These are phyloP conservation scores for Coemansia biformis DNA, from an alignment of 192 early-diverging fungal genomes.

Conservation along the genomic window DNA sequence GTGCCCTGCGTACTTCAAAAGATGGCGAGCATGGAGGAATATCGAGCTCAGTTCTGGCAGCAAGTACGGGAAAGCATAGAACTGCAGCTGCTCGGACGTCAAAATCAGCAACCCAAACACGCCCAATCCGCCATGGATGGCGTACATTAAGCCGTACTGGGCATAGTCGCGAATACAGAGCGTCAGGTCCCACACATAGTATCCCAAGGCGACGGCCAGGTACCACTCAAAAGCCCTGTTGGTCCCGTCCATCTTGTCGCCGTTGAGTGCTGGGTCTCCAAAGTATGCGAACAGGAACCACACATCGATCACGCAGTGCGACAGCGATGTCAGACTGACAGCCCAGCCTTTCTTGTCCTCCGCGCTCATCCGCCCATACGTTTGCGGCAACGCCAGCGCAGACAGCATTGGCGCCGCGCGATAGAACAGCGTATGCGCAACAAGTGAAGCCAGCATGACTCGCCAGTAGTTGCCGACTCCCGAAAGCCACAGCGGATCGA, in stretches of 20 bases:
- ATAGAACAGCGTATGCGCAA: slow-evolving; percentile 2
- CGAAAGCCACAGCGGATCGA: slow-evolving; percentile 30
- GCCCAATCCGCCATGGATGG: slow-evolving; percentile 33
- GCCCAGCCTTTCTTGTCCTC: slow-evolving; percentile 19
- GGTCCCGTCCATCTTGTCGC: slow-evolving; percentile 34
- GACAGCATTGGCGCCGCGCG: slow-evolving; percentile 7
- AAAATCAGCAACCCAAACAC: slow-evolving; percentile 30
- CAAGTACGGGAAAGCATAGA: slow-evolving; percentile 37
- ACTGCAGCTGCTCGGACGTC: slow-evolving; percentile 41
- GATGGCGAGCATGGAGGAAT: slow-evolving; percentile 33
- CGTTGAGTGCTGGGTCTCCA: slow-evolving; percentile 8
- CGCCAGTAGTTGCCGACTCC: slow-evolving; percentile 35
- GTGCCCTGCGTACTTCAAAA: slow-evolving; percentile 23
- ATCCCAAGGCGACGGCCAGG: slow-evolving; percentile 26
- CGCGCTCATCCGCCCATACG: slow-evolving; percentile 13
- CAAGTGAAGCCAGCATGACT: slow-evolving; percentile 12
- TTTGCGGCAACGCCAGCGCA: slow-evolving; percentile 7
- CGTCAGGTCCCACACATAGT: slow-evolving; percentile 42
- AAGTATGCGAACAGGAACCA: slow-evolving; percentile 23
- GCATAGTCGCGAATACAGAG: slow-evolving; percentile 24
- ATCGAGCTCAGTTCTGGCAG: slow-evolving; percentile 44
- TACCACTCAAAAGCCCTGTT: slow-evolving; percentile 22
- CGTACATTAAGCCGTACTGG: slow-evolving; percentile 28
- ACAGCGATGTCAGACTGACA: slow-evolving; percentile 2
- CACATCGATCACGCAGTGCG: slow-evolving; percentile 21